Base-by-base conservation (phyloP, 208 protist genomes). In the Endotrypanum monterogeii region DNA sequence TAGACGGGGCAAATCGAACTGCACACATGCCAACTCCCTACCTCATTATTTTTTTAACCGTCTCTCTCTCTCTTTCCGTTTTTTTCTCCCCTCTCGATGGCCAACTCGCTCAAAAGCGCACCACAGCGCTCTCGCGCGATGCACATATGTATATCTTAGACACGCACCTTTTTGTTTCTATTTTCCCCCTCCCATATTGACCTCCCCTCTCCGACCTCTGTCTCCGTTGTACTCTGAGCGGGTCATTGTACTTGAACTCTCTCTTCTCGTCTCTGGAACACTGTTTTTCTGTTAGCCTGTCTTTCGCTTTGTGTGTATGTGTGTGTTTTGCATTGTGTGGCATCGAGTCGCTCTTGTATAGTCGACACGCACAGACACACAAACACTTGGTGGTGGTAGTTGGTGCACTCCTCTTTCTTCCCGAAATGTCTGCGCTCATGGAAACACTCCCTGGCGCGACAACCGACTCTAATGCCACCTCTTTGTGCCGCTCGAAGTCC, bases 141-240 rank as follows among this genome's bases (percentile, higher is more conserved):
- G n/a, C 25, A 61, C 30, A 37, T 61, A 61, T 61, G 55, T 61
- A 61, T 61, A 61, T 35, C n/a, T n/a, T 61, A 61, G 30, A 12
- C 30, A 61, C 44, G 37, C 60, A 3, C 20, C 60, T 5, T 25
- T 30, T 58, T 12, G 12, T 35, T 6, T 3, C 11, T 14, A 7
- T 25, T 25, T 12, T 58, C 30, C 55, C 55, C 25, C 32, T 25
- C 55, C 55, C 57, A 41, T 35, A 3, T 18, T 0, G 35, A 16
- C 60, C 8, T 1, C 57, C 35, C 8, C 58, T 23, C 18, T 30
- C 18, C 18, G 2, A 2, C 32, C 6, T 25, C 5, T 65, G 35
- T 46, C 7, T n/a, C 18, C 46, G 20, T n/a, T n/a, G n/a, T n/a
- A n/a, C n/a, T n/a, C n/a, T n/a, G n/a, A n/a, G n/a, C n/a, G n/a